A percentile compares a stretch with the other conserved stretches of the same genome.
phyloP scores from a whole-genome alignment of 345 rosid genomes.

The Salix purpurea region DNA sequence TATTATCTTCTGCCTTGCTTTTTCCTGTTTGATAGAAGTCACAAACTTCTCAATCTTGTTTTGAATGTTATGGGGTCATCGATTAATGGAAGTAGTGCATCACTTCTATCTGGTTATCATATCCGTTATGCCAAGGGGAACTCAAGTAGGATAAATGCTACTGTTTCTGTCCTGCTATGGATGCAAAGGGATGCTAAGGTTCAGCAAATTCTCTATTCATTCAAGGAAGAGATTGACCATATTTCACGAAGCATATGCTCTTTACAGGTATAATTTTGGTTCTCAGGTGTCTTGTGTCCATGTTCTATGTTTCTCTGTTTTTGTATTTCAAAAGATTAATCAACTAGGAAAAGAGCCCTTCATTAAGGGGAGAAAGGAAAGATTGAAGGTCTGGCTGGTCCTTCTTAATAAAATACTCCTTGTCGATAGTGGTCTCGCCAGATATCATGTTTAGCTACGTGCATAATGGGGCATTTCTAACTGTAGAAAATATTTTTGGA shows the following conservation, averaged over 20 bases:
- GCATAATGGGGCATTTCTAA: not conserved
- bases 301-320: not conserved
- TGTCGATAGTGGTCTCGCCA: not conserved
- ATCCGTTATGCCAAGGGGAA: constrained; percentile 17
- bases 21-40: constrained; percentile 58
- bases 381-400: not conserved
- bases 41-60: constrained; percentile 41
- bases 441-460: not conserved
- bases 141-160: constrained; percentile 34
- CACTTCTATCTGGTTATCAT: constrained; percentile 17
- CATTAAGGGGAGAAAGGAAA: not conserved
- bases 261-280: constrained; percentile 47
- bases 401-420: not conserved
- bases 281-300: not conserved
- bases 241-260: constrained; percentile 37
- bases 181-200: constrained; percentile 54
- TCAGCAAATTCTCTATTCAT: constrained; percentile 33
- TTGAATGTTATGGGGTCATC: constrained; percentile 36
- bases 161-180: constrained; percentile 47
- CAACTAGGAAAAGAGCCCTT: not conserved
- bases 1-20: constrained; percentile 58
- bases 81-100: constrained; percentile 31
- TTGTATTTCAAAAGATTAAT: not conserved
- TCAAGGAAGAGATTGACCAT: constrained; percentile 41
- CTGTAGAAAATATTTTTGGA: not conserved